Conservation (phyloP, 257 asterid genomes). For the Jaltomata sinuosa region DNA sequence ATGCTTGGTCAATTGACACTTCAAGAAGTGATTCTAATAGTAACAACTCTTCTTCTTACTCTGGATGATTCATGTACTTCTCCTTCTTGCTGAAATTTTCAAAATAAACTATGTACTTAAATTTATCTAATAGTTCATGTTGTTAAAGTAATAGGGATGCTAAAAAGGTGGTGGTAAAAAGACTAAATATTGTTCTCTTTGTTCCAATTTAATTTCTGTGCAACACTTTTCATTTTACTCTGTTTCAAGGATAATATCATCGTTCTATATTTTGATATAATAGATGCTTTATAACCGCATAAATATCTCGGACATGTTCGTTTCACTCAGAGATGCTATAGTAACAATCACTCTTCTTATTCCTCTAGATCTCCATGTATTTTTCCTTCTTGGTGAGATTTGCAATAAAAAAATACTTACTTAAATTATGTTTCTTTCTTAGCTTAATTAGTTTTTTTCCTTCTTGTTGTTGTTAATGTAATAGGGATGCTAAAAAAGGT, state of each 20-base stretch:
- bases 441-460: not conserved
- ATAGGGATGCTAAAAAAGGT: not conserved
- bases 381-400: slow-evolving; percentile 35
- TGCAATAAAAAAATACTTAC: not conserved
- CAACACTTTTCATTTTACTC: accelerated
- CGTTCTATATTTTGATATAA: not conserved
- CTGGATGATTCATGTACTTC: too few species aligned
- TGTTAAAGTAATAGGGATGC: too few species aligned
- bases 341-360: not conserved
- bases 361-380: not conserved
- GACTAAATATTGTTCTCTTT: not conserved
- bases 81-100: slow-evolving; percentile 32
- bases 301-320: too few species aligned
- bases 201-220: not conserved
- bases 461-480: not conserved
- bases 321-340: too few species aligned
- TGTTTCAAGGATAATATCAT: not conserved
- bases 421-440: not conserved
- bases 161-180: not conserved
- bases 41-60: too few species aligned
- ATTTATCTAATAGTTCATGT: too few species aligned
- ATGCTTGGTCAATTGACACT: too few species aligned
- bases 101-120: not conserved
- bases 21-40: slow-evolving; percentile 32
- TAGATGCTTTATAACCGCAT: too few species aligned